Evolutionary conservation across 352 stramenopile species (phyloP).

Genomic region (Globisporangium heterothallicum): DNA sequence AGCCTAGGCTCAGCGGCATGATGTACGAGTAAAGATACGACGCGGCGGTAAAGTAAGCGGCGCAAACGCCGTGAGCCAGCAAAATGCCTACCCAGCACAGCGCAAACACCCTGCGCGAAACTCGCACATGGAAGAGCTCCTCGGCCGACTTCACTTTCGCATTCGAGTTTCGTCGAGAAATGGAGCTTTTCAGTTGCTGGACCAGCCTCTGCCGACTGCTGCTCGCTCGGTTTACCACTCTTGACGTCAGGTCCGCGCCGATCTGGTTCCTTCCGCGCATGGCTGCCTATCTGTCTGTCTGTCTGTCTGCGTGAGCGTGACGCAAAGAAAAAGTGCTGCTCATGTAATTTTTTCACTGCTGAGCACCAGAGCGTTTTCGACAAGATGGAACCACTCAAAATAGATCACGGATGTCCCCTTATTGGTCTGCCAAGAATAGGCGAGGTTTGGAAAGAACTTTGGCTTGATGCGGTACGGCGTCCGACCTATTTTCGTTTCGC

Average conservation of each 20-base stretch:
- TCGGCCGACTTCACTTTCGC: neutral
- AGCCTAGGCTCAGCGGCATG: slow-evolving; percentile 13
- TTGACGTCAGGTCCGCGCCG: neutral
- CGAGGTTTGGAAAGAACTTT: no score
- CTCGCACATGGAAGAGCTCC: slow-evolving; percentile 12
- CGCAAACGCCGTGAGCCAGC: slow-evolving; percentile 7
- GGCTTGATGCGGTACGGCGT: no score
- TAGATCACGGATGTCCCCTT: no score
- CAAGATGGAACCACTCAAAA: no score
- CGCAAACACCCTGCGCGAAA: slow-evolving; percentile 6
- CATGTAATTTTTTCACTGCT: no score
- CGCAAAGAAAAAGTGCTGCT: no score
- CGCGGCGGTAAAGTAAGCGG: slow-evolving; percentile 8
- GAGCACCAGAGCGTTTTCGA: no score
- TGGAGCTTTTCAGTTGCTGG: neutral
- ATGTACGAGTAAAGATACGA: slow-evolving; percentile 17
- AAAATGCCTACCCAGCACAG: slow-evolving; percentile 12
- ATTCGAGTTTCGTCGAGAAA: neutral
- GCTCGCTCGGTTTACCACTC: neutral
- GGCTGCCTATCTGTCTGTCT: no score
- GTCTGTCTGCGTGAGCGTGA: no score
- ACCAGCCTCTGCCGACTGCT: neutral
- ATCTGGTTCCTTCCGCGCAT: neutral
- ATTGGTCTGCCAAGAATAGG: no score
- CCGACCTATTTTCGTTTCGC: no score